Evolutionary conservation across 441 rosid genomes (phyloP), one percentile per base, ranked within the genome.

Genomic region (Arabidopsis hybrid): DNA sequence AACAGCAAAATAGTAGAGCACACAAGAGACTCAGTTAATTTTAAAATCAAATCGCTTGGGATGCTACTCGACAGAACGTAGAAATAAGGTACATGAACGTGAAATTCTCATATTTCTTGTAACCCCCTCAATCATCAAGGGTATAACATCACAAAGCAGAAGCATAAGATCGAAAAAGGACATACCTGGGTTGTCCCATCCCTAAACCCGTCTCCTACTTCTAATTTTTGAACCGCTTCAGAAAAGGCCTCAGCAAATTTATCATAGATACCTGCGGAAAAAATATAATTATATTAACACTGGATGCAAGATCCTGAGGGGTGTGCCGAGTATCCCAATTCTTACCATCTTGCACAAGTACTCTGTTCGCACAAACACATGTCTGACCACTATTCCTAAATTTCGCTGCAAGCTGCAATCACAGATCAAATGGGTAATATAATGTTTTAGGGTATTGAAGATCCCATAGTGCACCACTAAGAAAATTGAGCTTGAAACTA

Each of bases 301-400:
- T 46, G 47, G 55, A 69, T 73, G 43, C 47, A 61, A 53, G 65
- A 67, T 46, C 21, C 49, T 50, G 55, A 56, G 26, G 21, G 38
- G 35, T 64, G 38, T 38, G 60, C 42, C 6, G 29, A 65, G 58
- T 61, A 78, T 12, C 11, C 56, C 5, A 45, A 52, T 77, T 21
- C 40, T 60, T 87, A 96, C 99, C 99, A 85, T 96, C 98, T 87
- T 96, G 98, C 76, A 93, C 98, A 74, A 93, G 68, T 55, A 96
- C 74, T 85, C 98, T 87, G 73, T 96, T 96, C 26, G 96, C 94
- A 71, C 98, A 93, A 73, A 96, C 99, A 82, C 98, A 96, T 42
- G 99, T 96, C 84, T 93, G 97, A 71, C 99, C 97, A 82, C 91
- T 90, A 60, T 96, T 96, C 66, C 98, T 93, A 69, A 93, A 96